Base-by-base conservation (phyloP, 225 moss, liverwort and hornwort genomes). In the Physcomitrellopsis africana region DNA sequence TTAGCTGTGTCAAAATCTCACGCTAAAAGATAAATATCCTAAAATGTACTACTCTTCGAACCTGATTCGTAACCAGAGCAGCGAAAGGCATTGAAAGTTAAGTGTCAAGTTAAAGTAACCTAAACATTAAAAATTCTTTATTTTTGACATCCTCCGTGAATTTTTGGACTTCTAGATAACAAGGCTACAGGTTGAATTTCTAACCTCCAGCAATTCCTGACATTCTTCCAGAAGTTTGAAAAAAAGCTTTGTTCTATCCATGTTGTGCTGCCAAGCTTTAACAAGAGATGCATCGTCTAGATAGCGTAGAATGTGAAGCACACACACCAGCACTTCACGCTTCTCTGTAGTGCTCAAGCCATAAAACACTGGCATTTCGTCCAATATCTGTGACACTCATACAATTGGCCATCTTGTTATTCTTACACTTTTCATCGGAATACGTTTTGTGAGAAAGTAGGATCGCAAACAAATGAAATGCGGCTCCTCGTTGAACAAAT, bases 171-270 rank as follows among this genome's bases (percentile, higher is more conserved):
- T 17, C 61, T 41, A 61, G 61, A 56, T 68, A 68, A 22, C 11
- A 13, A 32, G 63, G 51, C 11, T 20, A 37, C 7, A 18, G 17
- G n/a, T 29, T 61, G 10, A 18, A 46, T 10, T 74, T 65, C 70
- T 80, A 63, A 96, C 96, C 96, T 96, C 96, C 51, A 96, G 88
- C 67, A 96, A 84, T 76, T 81, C 85, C 69, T 94, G 94, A 63
- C 94, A 94, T 74, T 96, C 96, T 76, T 94, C 96, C 65, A 96
- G 92, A 29, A 96, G 90, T 84, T 94, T 96, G 69, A 96, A 96
- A 79, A 96, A 96, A 27, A 91, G 85, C 43, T 92, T 81, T 68
- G 96, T 96, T 20, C 92, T 88, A 65, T 92, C 89, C 4, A 89
- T 83, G 78, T 88, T 96, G 53, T 96, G 94, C 72, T 96, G 96